These are phyloP conservation scores for Amphibolis antarctica DNA, from an alignment of 106 monocot genomes.

Conservation along the genomic window DNA sequence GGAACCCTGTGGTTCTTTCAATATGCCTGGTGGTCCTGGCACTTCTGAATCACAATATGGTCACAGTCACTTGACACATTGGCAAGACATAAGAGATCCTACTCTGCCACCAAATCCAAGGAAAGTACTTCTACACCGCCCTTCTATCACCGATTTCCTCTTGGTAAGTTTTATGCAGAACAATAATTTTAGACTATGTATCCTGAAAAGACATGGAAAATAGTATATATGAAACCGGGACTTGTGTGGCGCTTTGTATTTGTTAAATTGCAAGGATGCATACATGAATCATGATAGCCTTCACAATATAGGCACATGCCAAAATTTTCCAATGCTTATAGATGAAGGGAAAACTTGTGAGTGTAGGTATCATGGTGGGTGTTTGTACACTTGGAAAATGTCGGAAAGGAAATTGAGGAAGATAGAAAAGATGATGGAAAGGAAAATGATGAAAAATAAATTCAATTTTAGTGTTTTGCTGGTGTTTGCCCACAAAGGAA, in stretches of 20 bases:
- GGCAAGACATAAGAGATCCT: conserved; percentile 66
- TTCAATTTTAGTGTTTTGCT: no score
- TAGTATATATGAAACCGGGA: background rate
- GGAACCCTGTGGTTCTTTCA: conserved; percentile 83
- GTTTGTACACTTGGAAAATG: no score
- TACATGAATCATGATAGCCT: background rate
- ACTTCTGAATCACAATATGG: conserved; percentile 25
- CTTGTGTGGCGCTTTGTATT: background rate
- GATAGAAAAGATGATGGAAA: no score
- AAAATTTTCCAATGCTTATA: no score
- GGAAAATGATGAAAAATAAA: no score
- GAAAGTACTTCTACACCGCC: conserved; percentile 51
- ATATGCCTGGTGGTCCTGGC: conserved; percentile 25
- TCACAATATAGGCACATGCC: no score
- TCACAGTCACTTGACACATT: conserved; percentile 33
- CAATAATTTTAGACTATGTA: background rate
- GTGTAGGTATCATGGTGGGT: no score
- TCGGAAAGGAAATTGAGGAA: no score
- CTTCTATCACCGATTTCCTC: conserved; percentile 52
- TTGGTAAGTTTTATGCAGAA: conserved; percentile 27
- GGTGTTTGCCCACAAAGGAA: no score
- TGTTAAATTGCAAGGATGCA: background rate
- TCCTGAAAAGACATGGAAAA: background rate
- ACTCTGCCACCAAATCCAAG: conserved; percentile 70
- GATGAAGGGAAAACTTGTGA: no score